Conservation (phyloP, 176 grass and related monocot species). For the Chloris gayana region DNA sequence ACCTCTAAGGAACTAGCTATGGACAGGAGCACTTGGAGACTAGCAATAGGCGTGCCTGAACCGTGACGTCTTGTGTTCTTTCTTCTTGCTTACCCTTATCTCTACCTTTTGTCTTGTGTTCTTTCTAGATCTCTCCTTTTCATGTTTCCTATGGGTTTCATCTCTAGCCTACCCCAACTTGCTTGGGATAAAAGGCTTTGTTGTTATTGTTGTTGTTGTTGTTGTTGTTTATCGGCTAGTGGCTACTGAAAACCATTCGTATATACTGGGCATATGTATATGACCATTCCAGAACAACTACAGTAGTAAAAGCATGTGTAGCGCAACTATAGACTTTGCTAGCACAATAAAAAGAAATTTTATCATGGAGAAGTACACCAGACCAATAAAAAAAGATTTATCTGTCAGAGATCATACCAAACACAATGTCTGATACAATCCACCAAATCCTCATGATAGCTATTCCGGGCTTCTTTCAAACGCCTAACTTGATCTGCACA, state of each 20-base stretch:
- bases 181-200: no score
- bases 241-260: neutral
- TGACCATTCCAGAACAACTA: neutral
- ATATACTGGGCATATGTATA: neutral
- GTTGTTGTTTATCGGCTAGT: no score
- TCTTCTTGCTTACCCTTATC: no score
- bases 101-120: no score
- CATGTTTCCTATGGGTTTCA: no score
- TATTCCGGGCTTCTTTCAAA: constrained; percentile 82
- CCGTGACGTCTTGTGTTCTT: no score
- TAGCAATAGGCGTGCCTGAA: no score
- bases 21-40: no score
- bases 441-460: constrained; percentile 81
- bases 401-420: constrained; percentile 57
- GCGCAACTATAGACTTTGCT: neutral
- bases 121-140: no score
- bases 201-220: no score
- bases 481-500: constrained; percentile 76
- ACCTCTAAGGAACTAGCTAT: no score
- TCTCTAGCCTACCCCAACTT: no score
- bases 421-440: constrained; percentile 83
- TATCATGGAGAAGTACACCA: constrained; percentile 4
- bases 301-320: constrained; percentile 1
- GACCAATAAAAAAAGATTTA: constrained; percentile 4
- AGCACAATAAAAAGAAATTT: neutral